Evolutionary conservation across 371 early-diverging fungal genomes (phyloP).

Genomic region (Mortierella sp.): DNA sequence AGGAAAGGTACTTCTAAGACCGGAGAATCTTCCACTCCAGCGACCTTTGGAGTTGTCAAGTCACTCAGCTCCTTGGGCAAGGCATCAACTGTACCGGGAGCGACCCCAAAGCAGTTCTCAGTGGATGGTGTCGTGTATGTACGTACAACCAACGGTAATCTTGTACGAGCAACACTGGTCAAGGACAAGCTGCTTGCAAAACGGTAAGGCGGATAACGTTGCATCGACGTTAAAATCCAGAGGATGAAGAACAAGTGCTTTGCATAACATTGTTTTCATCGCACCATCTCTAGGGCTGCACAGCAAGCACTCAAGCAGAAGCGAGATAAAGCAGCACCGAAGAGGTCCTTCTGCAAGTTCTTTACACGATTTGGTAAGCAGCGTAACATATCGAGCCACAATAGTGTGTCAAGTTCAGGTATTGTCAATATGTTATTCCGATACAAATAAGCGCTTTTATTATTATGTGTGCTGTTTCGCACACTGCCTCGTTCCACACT

Average conservation of each 20-base stretch:
- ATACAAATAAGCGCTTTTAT: neutral
- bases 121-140: constrained; percentile 57
- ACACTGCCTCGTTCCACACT: neutral
- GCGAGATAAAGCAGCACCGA: constrained; percentile 11
- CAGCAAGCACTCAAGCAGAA: constrained; percentile 18
- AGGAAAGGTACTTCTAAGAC: constrained; percentile 24
- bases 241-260: no score
- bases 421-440: neutral
- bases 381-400: neutral
- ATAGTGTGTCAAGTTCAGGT: no score
- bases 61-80: constrained; percentile 16
- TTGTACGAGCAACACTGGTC: constrained; percentile 48
- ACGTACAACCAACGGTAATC: constrained; percentile 59
- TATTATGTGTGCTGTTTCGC: neutral
- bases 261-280: constrained; percentile 9
- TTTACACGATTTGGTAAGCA: constrained; percentile 49
- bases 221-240: no score
- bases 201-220: no score
- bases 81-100: constrained; percentile 14
- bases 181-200: constrained; percentile 19
- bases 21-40: neutral
- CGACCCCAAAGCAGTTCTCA: constrained; percentile 52
- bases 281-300: constrained; percentile 14
- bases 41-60: neutral
- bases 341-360: constrained; percentile 37